Percentiles rank a stretch among this genome's conserved stretches.
These are phyloP conservation scores for Trypanosoma caninum DNA, from an alignment of 208 protist genomes.

Conservation along the genomic window DNA sequence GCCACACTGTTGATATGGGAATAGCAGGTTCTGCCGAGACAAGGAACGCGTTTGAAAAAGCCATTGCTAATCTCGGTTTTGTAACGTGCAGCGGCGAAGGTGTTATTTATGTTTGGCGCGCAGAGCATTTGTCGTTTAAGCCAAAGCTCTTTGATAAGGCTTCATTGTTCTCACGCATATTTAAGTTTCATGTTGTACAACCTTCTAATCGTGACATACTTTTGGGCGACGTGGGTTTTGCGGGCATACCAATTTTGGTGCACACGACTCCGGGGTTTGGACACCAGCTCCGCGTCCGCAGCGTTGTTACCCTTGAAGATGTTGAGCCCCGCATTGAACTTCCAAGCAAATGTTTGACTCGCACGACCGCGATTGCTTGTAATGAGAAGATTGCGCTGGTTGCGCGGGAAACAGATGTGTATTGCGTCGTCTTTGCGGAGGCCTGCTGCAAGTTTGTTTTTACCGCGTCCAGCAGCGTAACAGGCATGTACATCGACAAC, in stretches of 20 bases:
- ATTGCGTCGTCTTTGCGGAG: constrained; percentile 19
- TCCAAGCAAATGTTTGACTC: constrained; percentile 5
- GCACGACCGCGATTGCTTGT: constrained; percentile 22
- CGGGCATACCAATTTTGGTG: constrained; percentile 7
- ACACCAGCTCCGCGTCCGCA: constrained; percentile 16
- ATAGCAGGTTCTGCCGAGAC: no score
- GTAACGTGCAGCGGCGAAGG: constrained; percentile 55
- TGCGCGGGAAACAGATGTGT: constrained; percentile 32
- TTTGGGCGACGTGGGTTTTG: not conserved
- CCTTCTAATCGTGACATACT: constrained; percentile 21
- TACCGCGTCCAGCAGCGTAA: constrained; percentile 12
- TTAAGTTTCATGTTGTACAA: constrained; percentile 22
- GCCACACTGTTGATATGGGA: no score
- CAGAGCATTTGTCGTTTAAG: constrained; percentile 12
- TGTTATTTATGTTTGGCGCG: constrained; percentile 57
- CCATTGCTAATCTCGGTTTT: constrained; percentile 54
- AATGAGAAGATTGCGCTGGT: constrained; percentile 23
- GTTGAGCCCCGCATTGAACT: constrained; percentile 12
- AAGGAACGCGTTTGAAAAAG: constrained; percentile 15
- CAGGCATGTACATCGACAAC: constrained; percentile 2
- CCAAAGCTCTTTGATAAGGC: constrained; percentile 6
- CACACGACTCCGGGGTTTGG: constrained; percentile 23
- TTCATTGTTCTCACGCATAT: constrained; percentile 7
- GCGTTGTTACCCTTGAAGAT: constrained; percentile 21
- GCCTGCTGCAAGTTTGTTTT: constrained; percentile 11